Percentiles rank a stretch among this genome's conserved stretches.
phyloP scores from a whole-genome alignment of 192 early-diverging fungal genomes.

The Entomortierella beljakovae region DNA sequence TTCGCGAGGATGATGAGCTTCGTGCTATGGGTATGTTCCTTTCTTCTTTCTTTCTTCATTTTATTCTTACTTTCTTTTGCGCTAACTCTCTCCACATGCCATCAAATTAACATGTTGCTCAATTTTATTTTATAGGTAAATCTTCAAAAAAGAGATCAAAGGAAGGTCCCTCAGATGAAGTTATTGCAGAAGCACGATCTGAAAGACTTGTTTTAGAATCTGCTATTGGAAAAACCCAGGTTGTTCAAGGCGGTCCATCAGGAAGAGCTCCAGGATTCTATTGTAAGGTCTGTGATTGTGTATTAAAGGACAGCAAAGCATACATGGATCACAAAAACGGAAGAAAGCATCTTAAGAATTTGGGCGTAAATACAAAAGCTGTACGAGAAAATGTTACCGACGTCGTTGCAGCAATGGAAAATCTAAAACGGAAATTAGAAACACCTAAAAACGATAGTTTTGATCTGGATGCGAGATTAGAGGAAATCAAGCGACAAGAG shows the following conservation, averaged over 20 bases:
- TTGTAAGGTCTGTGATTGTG: slow-evolving; percentile 89
- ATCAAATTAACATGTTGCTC: background rate
- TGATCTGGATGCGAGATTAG: slow-evolving; percentile 77
- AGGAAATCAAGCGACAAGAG: slow-evolving; percentile 72
- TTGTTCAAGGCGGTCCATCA: slow-evolving; percentile 70
- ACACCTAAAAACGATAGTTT: slow-evolving; percentile 68
- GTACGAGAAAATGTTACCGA: slow-evolving; percentile 80
- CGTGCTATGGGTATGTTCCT: slow-evolving; percentile 60
- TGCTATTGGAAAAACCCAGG: slow-evolving; percentile 84
- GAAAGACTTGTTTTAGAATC: slow-evolving; percentile 76
- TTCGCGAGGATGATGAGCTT: slow-evolving; percentile 65
- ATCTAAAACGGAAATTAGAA: slow-evolving; percentile 77
- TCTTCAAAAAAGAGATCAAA: slow-evolving; percentile 39
- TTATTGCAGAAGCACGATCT: slow-evolving; percentile 57
- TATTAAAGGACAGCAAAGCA: slow-evolving; percentile 89
- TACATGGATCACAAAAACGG: slow-evolving; percentile 96
- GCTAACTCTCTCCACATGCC: background rate
- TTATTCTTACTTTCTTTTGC: background rate
- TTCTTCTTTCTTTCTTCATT: background rate
- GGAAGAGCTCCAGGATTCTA: slow-evolving; percentile 91
- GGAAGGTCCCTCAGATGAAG: slow-evolving; percentile 60
- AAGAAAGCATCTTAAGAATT: slow-evolving; percentile 84
- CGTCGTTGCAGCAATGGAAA: slow-evolving; percentile 77
- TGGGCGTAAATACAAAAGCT: slow-evolving; percentile 88
- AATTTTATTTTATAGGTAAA: slow-evolving; percentile 30